Evolutionary conservation across 108 stramenopile genomes (phyloP).

Genomic region (Mayamaea pseudoterrestris): DNA sequence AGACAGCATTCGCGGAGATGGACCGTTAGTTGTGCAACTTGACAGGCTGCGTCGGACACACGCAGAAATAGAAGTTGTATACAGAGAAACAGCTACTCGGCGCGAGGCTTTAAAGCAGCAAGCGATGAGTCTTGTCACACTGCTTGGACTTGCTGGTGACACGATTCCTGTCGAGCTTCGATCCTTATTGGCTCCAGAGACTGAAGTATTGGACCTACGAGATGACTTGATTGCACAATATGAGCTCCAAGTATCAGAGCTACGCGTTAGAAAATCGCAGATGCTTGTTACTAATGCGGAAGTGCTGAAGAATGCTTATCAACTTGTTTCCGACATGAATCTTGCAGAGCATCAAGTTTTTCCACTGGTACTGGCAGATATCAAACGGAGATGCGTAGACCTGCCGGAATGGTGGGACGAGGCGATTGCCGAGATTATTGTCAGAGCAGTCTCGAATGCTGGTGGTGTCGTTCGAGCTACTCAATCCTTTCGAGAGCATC

Average conservation of each 20-base stretch:
- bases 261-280: constrained; percentile 48
- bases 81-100: neutral
- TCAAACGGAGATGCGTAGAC: neutral
- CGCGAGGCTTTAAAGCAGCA: neutral
- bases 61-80: neutral
- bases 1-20: neutral
- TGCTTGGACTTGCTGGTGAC: no score
- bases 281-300: constrained; percentile 29
- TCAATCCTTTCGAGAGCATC: constrained; percentile 30
- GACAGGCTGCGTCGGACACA: constrained; percentile 15
- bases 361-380: constrained; percentile 9
- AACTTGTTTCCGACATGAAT: constrained; percentile 44
- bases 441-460: constrained; percentile 9
- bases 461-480: constrained; percentile 14
- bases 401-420: constrained; percentile 40
- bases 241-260: neutral
- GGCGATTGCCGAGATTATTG: constrained; percentile 6
- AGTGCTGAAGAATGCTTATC: constrained; percentile 12
- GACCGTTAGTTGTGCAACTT: constrained; percentile 22
- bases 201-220: no score
- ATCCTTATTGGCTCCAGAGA: no score
- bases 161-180: no score
- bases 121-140: no score
- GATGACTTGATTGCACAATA: no score
- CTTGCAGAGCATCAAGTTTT: constrained; percentile 18